phyloP scores from a whole-genome alignment of 805 yeast species.

The Blastobotrys americana region DNA sequence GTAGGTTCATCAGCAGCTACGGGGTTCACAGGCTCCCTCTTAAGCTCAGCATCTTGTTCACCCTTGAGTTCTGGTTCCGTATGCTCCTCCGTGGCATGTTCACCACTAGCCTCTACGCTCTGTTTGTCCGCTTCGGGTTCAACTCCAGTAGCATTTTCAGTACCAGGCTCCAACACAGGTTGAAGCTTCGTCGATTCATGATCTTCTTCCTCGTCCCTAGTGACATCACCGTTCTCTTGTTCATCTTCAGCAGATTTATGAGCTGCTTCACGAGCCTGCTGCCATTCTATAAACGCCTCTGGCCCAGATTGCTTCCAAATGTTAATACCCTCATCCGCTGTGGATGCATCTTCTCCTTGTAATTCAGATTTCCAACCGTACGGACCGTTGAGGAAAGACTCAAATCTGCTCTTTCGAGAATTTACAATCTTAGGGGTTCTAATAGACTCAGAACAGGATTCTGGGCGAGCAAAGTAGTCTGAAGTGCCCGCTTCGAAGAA shows the following conservation, averaged over 20 bases:
- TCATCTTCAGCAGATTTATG: conserved; percentile 2
- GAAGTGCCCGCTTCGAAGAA: conserved; percentile 72
- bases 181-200: too few species aligned
- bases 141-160: too few species aligned
- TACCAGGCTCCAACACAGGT: too few species aligned
- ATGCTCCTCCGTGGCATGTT: not conserved
- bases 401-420: conserved; percentile 25
- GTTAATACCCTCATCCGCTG: conserved; percentile 23
- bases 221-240: conserved; percentile 3
- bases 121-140: conserved; percentile 15
- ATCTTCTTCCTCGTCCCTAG: conserved; percentile 4
- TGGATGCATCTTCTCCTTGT: conserved; percentile 34
- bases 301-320: conserved; percentile 24
- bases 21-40: not conserved
- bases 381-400: conserved; percentile 42
- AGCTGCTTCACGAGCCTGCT: conserved; percentile 1
- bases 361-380: conserved; percentile 51
- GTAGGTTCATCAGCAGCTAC: not conserved
- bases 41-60: not conserved
- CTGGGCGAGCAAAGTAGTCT: conserved; percentile 68
- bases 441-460: conserved; percentile 31
- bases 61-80: not conserved
- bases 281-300: conserved; percentile 12
- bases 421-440: conserved; percentile 10
- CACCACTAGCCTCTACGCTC: conserved; percentile 2